Conservation (phyloP, 2,329 filamentous ascomycete genomes). For the Fusarium burgessii region DNA sequence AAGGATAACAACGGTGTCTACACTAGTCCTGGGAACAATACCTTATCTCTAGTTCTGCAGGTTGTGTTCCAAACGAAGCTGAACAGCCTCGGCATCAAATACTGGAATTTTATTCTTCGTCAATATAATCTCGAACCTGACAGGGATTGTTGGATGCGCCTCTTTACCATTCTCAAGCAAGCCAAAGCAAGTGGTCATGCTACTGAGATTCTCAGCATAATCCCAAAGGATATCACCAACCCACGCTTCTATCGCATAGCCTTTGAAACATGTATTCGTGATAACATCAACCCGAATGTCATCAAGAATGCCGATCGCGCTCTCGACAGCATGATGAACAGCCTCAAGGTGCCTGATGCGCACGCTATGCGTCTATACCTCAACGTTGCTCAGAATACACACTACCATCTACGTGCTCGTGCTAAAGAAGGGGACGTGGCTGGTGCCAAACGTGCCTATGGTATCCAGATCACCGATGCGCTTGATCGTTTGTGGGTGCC, state of each 20-base stretch:
- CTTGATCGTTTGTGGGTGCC: conserved; percentile 64
- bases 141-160: conserved; percentile 73
- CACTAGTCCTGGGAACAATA: conserved; percentile 64
- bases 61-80: conserved; percentile 71
- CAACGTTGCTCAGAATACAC: conserved; percentile 63
- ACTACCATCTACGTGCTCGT: conserved; percentile 54
- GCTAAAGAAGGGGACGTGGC: conserved; percentile 49
- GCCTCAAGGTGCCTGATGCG: conserved; percentile 60
- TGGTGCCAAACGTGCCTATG: conserved; percentile 58
- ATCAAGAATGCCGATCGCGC: conserved; percentile 74
- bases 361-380: conserved; percentile 67
- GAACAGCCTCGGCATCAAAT: conserved; percentile 73
- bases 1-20: conserved; percentile 45
- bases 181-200: conserved; percentile 74
- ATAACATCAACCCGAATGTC: conserved; percentile 79
- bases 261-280: conserved; percentile 78
- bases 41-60: conserved; percentile 76
- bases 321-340: conserved; percentile 70
- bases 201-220: conserved; percentile 67
- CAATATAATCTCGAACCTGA: conserved; percentile 77
- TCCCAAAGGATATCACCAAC: conserved; percentile 60
- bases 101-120: conserved; percentile 80
- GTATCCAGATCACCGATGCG: conserved; percentile 62
- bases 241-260: conserved; percentile 75
- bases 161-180: conserved; percentile 74